Base-by-base conservation (phyloP, 2,329 filamentous ascomycete genomes). In the Fusarium cyanostomum region DNA sequence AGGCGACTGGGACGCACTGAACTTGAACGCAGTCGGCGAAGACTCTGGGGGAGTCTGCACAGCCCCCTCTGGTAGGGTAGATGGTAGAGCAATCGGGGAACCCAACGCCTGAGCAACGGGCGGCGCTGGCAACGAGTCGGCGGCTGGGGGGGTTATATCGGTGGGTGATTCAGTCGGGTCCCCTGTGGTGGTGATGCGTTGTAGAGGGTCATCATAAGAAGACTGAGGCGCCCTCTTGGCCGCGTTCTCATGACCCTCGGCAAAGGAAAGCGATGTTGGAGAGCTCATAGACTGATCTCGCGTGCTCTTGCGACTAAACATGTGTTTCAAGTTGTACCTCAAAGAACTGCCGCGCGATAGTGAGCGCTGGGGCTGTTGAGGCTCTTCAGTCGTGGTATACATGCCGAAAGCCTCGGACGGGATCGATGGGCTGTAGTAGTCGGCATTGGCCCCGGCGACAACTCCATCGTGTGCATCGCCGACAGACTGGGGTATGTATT, bases 361-460 rank as follows among this genome's bases (percentile, higher is more conserved):
- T 16, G 73, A 70, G 11, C 70, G 71, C 24, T 66, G 63, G 12
- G 64, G 61, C 11, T 71, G 52, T 15, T 70, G 67, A 16, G 73
- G 67, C 11, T 65, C 66, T 8, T 62, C 53, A 5, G 69, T 64
- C 9, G 72, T 61, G 11, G 71, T n/a, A n/a, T n/a, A 66, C 77
- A 79, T 79, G 59, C 77, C 77, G 59, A 79, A 79, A 6, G 76
- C 77, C 49, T 77, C 75, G 3, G 77, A 78, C 3, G 78, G 77
- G 39, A 80, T 74, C 3, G 74, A 74, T 11, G 75, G 73, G 44
- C 76, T 78, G 63, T 80, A 80, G 57, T 80, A 80, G 55, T 79
- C 77, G 38, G 77, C 76, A 49, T 72, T 80, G 34, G 72, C 75
- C 33, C 74, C 77, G 52, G 67, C 72, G 38, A 76, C 74, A 34